Evolutionary conservation across 2,329 filamentous ascomycete genomes (phyloP), one percentile per base, ranked within the genome.

Genomic region (Emydomyces testavorans): DNA sequence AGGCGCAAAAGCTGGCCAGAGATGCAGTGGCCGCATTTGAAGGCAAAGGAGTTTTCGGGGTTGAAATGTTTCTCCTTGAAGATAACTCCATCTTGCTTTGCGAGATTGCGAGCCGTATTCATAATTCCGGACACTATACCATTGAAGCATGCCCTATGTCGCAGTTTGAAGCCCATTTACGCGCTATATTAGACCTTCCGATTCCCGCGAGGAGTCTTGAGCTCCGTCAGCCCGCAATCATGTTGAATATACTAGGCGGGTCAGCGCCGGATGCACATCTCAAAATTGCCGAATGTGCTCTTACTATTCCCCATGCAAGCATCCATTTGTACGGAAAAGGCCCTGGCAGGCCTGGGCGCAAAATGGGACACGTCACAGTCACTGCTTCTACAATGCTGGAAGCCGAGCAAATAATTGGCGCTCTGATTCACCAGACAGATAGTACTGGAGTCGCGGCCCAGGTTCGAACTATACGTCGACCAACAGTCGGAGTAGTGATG

Each of bases 51-150:
- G 85, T 94, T 26, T 98, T 95, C 65, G 92, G 90, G 0, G 90
- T 96, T 0, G 92, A 98, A 68, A 85, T 96, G 80, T 98, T 98
- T 67, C 68, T 96, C 2, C 76, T 89, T 8, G 70, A 80, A 41
- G 79, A 92, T 57, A 79, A 79, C 69, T 70, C 64, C 50, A 73
- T 94, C 1, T 68, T 93, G 50, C 76, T 95, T 57, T 94, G 94
- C 65, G 88, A 94, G 67, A 83, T 93, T 53, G 86, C 86, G 0
- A 86, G 85, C 10, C 75, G 86, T 32, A 77, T 79, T 43, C 89
- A 95, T 68, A 95, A 95, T 70, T 93, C 86, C 0, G 92, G 92
- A 0, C 92, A 96, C 67, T 90, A 89, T 67, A 94, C 85, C 2
- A 96, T 96, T 54, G 90, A 98, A 69, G 85, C 86, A 3, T 86